These are phyloP conservation scores for Mortierella polycephala DNA, from an alignment of 371 early-diverging fungal genomes.

Conservation along the genomic window DNA sequence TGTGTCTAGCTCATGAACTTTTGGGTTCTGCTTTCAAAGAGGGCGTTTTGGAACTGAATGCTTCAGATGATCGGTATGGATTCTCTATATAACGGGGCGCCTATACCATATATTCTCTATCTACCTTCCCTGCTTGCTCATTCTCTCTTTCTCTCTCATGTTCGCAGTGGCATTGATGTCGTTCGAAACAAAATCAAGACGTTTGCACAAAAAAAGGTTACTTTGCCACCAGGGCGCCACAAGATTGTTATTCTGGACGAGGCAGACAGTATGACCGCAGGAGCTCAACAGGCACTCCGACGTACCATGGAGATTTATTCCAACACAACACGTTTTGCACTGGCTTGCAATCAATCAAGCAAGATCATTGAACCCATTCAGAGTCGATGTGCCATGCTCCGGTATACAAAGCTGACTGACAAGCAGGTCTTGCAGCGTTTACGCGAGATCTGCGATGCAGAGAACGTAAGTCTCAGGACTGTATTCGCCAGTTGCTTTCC, in stretches of 20 bases:
- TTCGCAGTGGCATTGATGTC: constrained; percentile 92
- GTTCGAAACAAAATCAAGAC: constrained; percentile 97
- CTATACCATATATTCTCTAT: neutral
- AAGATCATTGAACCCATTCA: constrained; percentile 99
- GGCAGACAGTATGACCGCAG: constrained; percentile 96
- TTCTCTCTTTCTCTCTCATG: neutral
- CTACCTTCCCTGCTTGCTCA: neutral
- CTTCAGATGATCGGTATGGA: constrained; percentile 95
- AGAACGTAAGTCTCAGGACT: constrained; percentile 67
- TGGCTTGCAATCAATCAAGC: constrained; percentile 97
- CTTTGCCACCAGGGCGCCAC: constrained; percentile 87
- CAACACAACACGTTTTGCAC: constrained; percentile 95
- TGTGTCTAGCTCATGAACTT: constrained; percentile 90
- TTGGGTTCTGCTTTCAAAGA: constrained; percentile 90
- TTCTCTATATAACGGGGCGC: neutral
- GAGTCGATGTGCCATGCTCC: constrained; percentile 96
- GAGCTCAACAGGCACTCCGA: constrained; percentile 97
- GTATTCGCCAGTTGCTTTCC: neutral
- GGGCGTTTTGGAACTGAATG: constrained; percentile 96
- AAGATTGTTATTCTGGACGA: constrained; percentile 99
- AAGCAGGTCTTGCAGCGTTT: constrained; percentile 83
- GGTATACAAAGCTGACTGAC: constrained; percentile 84
- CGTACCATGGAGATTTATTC: constrained; percentile 98
- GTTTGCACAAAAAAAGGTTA: constrained; percentile 98
- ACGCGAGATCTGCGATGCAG: constrained; percentile 83